Evolutionary conservation across 768 basidiomycete genomes (phyloP).

Genomic region (Mrakia blollopis): DNA sequence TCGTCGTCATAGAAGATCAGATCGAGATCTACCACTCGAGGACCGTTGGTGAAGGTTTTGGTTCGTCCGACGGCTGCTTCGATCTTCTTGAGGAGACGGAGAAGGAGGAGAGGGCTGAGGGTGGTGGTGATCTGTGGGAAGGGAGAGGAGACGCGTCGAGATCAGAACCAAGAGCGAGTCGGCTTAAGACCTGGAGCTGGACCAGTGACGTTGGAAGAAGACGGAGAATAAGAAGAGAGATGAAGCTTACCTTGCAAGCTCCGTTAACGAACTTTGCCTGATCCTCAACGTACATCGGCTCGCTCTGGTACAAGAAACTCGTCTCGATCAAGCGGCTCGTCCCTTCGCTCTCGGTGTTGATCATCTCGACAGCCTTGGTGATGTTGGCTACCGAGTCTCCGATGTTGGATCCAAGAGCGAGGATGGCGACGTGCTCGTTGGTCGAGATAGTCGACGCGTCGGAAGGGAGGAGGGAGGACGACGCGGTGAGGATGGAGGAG

Average conservation of each 20-base stretch:
- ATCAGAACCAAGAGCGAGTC: too few species aligned
- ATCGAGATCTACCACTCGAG: conserved; percentile 84
- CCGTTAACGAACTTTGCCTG: conserved; percentile 87
- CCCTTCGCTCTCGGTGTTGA: conserved; percentile 51
- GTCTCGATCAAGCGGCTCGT: conserved; percentile 52
- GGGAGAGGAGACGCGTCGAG: not conserved
- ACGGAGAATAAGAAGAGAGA: not conserved
- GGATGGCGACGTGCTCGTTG: conserved; percentile 48
- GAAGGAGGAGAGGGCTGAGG: conserved; percentile 56
- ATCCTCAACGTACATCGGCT: conserved; percentile 91
- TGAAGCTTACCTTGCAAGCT: conserved; percentile 68
- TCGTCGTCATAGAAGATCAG: conserved; percentile 66
- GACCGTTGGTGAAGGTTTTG: conserved; percentile 75
- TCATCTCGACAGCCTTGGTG: conserved; percentile 63
- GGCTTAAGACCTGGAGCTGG: too few species aligned
- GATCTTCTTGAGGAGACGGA: conserved; percentile 63
- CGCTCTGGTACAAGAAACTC: conserved; percentile 86
- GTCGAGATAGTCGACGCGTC: not conserved
- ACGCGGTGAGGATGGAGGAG: not conserved
- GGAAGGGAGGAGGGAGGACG: not conserved
- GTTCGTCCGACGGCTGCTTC: conserved; percentile 72
- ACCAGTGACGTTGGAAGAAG: too few species aligned
- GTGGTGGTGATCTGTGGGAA: conserved; percentile 67
- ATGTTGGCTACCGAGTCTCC: conserved; percentile 82
- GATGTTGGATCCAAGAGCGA: conserved; percentile 86